phyloP scores from a whole-genome alignment of 1,284 basidiomycete genomes.

The Rhodotorula sp. region DNA sequence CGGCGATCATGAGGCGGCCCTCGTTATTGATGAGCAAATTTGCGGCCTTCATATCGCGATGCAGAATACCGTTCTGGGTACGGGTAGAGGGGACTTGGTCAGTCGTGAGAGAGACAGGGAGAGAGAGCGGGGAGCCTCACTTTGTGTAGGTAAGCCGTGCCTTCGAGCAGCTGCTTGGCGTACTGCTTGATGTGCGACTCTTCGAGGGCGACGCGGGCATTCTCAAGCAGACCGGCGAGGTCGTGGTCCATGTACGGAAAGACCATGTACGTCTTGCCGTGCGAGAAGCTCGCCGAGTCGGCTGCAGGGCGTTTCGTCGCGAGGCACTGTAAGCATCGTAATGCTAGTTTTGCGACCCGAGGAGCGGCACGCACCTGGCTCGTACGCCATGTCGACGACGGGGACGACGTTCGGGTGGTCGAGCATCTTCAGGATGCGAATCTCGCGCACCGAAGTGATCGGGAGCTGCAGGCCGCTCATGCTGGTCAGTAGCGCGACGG shows the following conservation, averaged over 20 bases:
- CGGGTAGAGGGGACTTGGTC: constrained; percentile 9
- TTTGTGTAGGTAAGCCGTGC: constrained; percentile 90
- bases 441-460: constrained; percentile 95
- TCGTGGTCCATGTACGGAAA: constrained; percentile 99
- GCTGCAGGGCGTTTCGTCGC: constrained; percentile 34
- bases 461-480: constrained; percentile 55
- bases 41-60: constrained; percentile 98
- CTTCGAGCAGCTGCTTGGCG: constrained; percentile 91
- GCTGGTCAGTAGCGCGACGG: neutral
- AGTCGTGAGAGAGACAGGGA: constrained; percentile 18
- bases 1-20: constrained; percentile 83
- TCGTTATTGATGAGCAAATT: constrained; percentile 90
- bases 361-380: constrained; percentile 49
- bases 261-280: constrained; percentile 84
- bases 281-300: constrained; percentile 52
- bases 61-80: constrained; percentile 83
- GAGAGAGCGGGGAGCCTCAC: constrained; percentile 55
- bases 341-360: neutral
- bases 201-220: constrained; percentile 74
- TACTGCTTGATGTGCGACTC: constrained; percentile 75
- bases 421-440: constrained; percentile 91
- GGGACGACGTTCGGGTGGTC: constrained; percentile 83
- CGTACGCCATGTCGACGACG: constrained; percentile 84
- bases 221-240: constrained; percentile 88
- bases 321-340: no score